Conservation (phyloP, 2,329 filamentous ascomycete genomes). For the Nemania sp. region DNA sequence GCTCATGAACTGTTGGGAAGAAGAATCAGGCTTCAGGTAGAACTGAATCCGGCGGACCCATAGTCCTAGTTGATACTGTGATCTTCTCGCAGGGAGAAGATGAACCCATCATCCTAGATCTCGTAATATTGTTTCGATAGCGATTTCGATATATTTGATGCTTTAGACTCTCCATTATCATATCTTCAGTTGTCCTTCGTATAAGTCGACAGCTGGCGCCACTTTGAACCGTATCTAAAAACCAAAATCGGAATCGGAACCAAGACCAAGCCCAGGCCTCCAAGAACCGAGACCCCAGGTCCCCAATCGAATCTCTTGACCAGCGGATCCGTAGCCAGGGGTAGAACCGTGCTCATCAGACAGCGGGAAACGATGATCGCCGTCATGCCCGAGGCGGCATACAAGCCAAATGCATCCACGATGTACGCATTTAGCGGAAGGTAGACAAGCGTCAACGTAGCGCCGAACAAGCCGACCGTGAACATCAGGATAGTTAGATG, state of each 20-base stretch:
- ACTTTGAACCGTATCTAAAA: conserved; percentile 53
- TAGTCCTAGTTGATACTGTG: no score
- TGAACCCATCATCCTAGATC: no score
- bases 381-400: conserved; percentile 60
- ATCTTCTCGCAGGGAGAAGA: no score
- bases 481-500: conserved; percentile 50
- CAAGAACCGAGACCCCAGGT: conserved; percentile 53
- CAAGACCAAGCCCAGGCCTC: conserved; percentile 45
- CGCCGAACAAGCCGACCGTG: conserved; percentile 49
- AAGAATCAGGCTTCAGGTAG: no score
- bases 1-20: no score
- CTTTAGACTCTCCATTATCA: no score
- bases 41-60: no score
- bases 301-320: conserved; percentile 55
- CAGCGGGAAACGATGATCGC: conserved; percentile 59
- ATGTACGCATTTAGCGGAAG: conserved; percentile 59
- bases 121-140: no score
- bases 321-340: conserved; percentile 53
- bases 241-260: conserved; percentile 56
- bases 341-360: conserved; percentile 60
- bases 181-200: conserved; percentile 44
- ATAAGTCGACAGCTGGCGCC: conserved; percentile 56
- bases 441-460: conserved; percentile 49
- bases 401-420: conserved; percentile 59
- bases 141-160: no score